Base-by-base conservation (phyloP, 352 stramenopile species). In the Pythium dissimile region DNA sequence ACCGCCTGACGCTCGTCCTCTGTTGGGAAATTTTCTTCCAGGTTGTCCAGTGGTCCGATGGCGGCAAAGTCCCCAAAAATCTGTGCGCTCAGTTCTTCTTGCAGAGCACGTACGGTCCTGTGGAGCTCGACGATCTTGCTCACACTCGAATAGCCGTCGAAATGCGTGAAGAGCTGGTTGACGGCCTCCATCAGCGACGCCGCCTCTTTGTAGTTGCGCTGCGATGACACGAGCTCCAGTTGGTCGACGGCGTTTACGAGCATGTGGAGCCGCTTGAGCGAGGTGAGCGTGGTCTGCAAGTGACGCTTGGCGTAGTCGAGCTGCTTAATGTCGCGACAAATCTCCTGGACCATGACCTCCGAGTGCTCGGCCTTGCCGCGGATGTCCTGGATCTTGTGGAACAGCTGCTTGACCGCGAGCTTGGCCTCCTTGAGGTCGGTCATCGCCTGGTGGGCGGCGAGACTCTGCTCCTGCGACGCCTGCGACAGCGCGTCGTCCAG, bases 281-380 rank as follows among this genome's bases (percentile, higher is more conserved):
- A 92, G 11, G 92, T 98, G 39, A 99, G 96, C 12, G 92, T 97
- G 16, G 80, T 86, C 71, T 98, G 93, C 53, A 99, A 78, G 57
- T 99, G 95, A 18, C 88, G 85, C 71, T 99, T 99, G 38, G 97
- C 96, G 65, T 95, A 97, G 84, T 99, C 97, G 10, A 99, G 83
- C 54, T 98, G 89, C 72, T 99, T 99, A 71, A 99, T 99, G 72
- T 99, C 97, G 23, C 90, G 80, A 49, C 96, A 99, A 47, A 99
- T 99, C 73, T 99, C 95, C 52, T 98, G 77, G 10, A 99, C 97
- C 76, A 98, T 98, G 38, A 91, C 68, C 69, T 99, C 96, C 24
- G 82, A 97, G 67, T 98, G 91, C 54, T 96, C 84, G 10, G 96
- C 96, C 71, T 98, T 98, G 24, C 71, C 66, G 66, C 91, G 88